phyloP scores from a whole-genome alignment of 2,329 filamentous ascomycete genomes.

The Diplodia mutila region DNA sequence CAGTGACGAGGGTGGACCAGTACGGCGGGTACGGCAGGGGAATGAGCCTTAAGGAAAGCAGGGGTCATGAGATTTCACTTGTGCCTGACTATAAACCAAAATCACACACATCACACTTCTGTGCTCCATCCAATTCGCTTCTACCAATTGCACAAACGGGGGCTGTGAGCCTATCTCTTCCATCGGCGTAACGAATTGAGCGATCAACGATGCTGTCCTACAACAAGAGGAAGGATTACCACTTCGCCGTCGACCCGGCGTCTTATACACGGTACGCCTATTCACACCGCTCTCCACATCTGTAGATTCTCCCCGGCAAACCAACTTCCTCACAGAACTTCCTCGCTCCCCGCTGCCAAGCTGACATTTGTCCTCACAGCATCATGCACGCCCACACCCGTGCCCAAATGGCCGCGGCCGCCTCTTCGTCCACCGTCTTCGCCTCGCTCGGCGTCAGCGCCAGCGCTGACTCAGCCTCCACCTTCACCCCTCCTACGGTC shows the following conservation, averaged over 20 bases:
- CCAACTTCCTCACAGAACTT: too few species aligned
- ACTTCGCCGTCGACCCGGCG: neutral
- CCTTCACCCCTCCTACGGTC: neutral
- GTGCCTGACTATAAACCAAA: neutral
- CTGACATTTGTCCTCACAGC: neutral
- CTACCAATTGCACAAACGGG: neutral
- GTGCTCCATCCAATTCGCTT: neutral
- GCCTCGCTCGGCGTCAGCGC: too few species aligned
- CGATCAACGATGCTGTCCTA: neutral
- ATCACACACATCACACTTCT: neutral
- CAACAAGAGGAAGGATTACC: neutral
- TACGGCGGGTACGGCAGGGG: neutral
- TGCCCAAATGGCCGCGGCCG: slow-evolving; percentile 20
- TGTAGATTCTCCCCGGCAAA: neutral
- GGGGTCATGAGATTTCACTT: neutral
- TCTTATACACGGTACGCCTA: slow-evolving; percentile 3
- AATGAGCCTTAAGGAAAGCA: slow-evolving; percentile 3
- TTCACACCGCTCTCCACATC: neutral
- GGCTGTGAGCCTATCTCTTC: neutral
- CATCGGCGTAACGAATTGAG: neutral
- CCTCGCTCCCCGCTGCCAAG: neutral
- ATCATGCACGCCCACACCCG: slow-evolving; percentile 24
- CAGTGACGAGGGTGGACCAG: neutral
- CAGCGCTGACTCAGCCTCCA: neutral
- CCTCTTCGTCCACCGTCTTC: neutral